Base-by-base conservation (phyloP, 192 early-diverging fungal species). In the Lunasporangiospora selenospora region DNA sequence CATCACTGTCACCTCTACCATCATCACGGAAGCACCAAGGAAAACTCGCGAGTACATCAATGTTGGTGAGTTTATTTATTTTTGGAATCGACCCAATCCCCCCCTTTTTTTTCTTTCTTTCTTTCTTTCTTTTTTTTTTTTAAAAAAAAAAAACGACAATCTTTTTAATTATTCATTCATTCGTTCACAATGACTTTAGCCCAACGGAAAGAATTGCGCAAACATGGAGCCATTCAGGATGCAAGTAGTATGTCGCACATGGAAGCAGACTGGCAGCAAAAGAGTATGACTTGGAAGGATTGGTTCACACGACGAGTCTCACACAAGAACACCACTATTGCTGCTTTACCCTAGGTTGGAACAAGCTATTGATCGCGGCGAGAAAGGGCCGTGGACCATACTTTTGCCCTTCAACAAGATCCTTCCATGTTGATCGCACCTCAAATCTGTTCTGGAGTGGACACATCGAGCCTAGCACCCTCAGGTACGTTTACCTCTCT, bases 381-480 rank as follows among this genome's bases (percentile, higher is more conserved):
- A 53, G 79, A 30, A 77, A 77, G 27, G 65, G 75, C 41, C 70
- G 79, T 11, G 79, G 79, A 10, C 79, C 79, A 13, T 81, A 77
- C 55, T 67, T 75, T 30, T 77, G 77, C 34, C 79, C 79, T n/a
- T 64, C 76, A 36, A 81, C 79, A 18, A 70, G 76, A 5, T 65
- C 67, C 48, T 81, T 76, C 49, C 79, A 81, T 34, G 79, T 81
- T 24, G 77, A 78, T 58, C 53, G 57, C 26, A 61, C 62, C 40
- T 78, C 79, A 3, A 69, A 78, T 23, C 60, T 58, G 30, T 81
- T 78, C 56, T 81, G 65, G 77, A 65, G 69, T 24, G 79, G 79
- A 37, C 78, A 70, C 34, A 78, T 37, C 37, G 61, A 75, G 37
- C 44, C 26, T 27, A 62, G 75, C 47, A 37, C 77, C 13, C 49